Percentiles rank a stretch among this genome's conserved stretches.
Evolutionary conservation across 2,329 filamentous ascomycete genomes (phyloP).

Genomic region (Mycosphaerelloides madeirae): DNA sequence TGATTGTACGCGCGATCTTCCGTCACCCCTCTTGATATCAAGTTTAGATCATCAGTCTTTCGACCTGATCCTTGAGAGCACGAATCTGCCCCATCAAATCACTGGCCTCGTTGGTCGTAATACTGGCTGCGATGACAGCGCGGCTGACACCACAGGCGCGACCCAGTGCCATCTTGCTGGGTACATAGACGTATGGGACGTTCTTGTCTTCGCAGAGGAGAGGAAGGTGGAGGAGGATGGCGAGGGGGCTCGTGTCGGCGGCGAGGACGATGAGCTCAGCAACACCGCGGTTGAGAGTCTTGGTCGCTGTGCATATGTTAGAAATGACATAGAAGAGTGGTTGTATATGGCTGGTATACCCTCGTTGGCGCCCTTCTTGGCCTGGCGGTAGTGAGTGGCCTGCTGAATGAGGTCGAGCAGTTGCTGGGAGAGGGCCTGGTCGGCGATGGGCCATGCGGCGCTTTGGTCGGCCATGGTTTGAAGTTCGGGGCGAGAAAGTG

Average conservation of each 20-base stretch:
- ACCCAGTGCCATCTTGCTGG: conserved; percentile 76
- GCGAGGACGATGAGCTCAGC: conserved; percentile 85
- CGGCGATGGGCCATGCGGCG: conserved; percentile 38
- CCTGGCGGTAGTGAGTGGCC: conserved; percentile 54
- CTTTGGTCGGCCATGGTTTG: conserved; percentile 46
- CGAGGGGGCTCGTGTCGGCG: conserved; percentile 79
- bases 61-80: conserved; percentile 88
- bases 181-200: conserved; percentile 55
- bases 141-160: conserved; percentile 85
- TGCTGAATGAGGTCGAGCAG: conserved; percentile 60
- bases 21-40: no score
- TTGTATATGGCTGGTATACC: conserved; percentile 6
- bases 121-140: conserved; percentile 78
- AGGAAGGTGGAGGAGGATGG: conserved; percentile 83
- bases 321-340: no score
- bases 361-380: conserved; percentile 87
- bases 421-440: conserved; percentile 47
- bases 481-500: no score
- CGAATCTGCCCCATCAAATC: conserved; percentile 86
- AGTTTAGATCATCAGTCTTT: conserved; percentile 79
- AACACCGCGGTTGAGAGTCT: conserved; percentile 86
- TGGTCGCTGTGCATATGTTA: conserved; percentile 54
- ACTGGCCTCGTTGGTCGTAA: conserved; percentile 86
- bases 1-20: no score
- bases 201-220: conserved; percentile 75